Percentiles rank a stretch among this genome's conserved stretches.
phyloP scores from a whole-genome alignment of 768 basidiomycete species.

The Trametes sanguinea region DNA sequence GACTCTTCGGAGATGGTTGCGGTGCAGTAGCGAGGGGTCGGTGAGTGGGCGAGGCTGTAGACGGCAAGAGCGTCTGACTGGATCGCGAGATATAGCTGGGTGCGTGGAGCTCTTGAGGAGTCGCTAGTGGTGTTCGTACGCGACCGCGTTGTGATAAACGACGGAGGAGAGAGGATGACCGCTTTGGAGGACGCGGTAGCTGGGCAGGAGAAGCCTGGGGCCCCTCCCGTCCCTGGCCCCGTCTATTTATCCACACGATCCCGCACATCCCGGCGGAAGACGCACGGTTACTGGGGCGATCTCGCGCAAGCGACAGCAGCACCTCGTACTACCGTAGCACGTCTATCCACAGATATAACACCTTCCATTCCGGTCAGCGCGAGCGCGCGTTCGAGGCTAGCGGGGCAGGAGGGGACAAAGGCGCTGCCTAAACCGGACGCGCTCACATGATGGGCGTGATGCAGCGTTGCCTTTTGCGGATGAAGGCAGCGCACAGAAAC shows the following conservation, averaged over 20 bases:
- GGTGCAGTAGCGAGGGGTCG: background rate
- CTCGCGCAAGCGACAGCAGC: background rate
- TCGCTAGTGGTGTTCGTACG: background rate
- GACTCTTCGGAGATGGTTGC: background rate
- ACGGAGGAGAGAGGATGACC: background rate
- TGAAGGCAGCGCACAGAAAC: constrained; percentile 18
- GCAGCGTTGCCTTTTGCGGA: constrained; percentile 11
- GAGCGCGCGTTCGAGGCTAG: background rate
- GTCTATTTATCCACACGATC: constrained; percentile 14
- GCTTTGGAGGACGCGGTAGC: background rate
- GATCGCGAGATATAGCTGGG: background rate
- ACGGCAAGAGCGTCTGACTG: background rate
- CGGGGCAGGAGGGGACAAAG: constrained; percentile 10
- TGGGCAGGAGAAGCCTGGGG: constrained; percentile 19
- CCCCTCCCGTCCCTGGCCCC: background rate
- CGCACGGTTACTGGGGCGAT: too few relatives aligned
- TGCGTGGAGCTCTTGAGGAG: background rate
- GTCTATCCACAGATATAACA: constrained; percentile 6
- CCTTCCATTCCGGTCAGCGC: constrained; percentile 16
- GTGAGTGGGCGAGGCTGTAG: background rate
- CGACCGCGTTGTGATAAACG: background rate
- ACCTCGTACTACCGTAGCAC: background rate
- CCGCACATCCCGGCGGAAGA: background rate
- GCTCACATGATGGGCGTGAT: constrained; percentile 12
- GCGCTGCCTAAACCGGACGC: constrained; percentile 13